These are phyloP conservation scores for Diaporthe aspalathi DNA, from an alignment of 2,329 filamentous ascomycete genomes.

Conservation along the genomic window DNA sequence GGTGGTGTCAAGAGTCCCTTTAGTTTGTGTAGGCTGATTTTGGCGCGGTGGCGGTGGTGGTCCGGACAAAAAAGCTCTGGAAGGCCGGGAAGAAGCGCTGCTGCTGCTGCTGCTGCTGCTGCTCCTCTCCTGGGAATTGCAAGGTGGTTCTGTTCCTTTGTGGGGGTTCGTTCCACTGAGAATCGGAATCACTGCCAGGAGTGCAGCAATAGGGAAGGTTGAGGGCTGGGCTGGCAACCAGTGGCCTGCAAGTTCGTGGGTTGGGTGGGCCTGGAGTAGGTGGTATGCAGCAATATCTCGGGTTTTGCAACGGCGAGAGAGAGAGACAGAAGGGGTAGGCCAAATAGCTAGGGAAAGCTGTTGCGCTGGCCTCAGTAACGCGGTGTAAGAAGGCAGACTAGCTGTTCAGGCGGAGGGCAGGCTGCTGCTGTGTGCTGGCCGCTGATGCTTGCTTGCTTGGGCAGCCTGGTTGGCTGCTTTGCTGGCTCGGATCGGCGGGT, in stretches of 20 bases:
- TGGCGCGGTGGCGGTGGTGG: background rate
- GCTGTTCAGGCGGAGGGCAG: constrained; percentile 4
- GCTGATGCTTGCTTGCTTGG: background rate
- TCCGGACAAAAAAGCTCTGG: constrained; percentile 3
- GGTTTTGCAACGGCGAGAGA: background rate
- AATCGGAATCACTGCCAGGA: constrained; percentile 12
- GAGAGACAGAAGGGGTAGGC: background rate
- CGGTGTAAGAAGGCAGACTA: background rate
- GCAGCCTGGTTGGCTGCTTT: no score
- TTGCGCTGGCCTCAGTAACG: background rate
- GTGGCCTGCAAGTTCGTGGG: constrained; percentile 22
- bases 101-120: no score
- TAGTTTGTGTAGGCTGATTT: no score
- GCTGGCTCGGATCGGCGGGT: constrained; percentile 9
- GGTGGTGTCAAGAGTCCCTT: background rate
- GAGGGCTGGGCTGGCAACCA: constrained; percentile 6
- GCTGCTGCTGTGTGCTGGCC: background rate
- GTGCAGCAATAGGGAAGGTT: background rate
- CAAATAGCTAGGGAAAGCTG: constrained; percentile 18
- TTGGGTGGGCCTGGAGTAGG: constrained; percentile 24
- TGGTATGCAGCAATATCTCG: constrained; percentile 6
- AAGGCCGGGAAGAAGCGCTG: constrained; percentile 1
- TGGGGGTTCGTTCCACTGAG: constrained; percentile 27
- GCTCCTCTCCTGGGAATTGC: background rate
- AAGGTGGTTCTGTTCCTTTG: constrained; percentile 23